phyloP scores from a whole-genome alignment of 257 asterid species.

The Ocimum tenuiflorum region DNA sequence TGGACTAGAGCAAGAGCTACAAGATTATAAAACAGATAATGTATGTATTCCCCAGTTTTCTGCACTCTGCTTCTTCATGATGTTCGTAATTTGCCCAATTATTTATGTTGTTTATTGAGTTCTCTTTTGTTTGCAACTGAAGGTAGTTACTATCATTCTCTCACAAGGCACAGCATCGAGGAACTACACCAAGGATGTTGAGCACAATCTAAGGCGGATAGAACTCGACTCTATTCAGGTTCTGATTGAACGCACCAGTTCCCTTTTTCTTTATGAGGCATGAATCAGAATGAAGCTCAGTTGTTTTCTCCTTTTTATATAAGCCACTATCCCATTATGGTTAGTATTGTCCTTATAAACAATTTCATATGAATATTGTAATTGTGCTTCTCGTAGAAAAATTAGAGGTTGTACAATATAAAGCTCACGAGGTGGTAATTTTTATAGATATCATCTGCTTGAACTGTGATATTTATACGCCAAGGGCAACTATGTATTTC shows the following conservation, averaged over 20 bases:
- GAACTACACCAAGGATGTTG: conserved; percentile 70
- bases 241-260: conserved; percentile 11
- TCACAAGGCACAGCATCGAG: conserved; percentile 60
- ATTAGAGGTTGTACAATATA: not conserved
- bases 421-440: not conserved
- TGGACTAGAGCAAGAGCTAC: conserved; percentile 69
- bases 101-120: not conserved
- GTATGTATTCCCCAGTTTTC: conserved; percentile 27
- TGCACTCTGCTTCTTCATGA: not conserved
- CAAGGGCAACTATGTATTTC: not conserved
- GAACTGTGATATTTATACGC: not conserved
- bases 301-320: not conserved
- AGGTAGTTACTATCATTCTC: conserved; percentile 75
- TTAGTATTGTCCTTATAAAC: not conserved
- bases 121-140: conserved; percentile 12
- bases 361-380: not conserved
- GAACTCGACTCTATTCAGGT: conserved; percentile 85
- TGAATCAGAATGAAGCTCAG: not conserved
- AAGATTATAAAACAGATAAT: conserved; percentile 69
- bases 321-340: not conserved
- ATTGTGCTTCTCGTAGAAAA: not conserved
- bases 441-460: not conserved
- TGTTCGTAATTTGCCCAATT: not conserved
- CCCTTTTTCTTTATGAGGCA: not conserved
- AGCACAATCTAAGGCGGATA: conserved; percentile 56